Conservation (phyloP, 2,329 filamentous ascomycete species). For the Colletotrichum liriopes region DNA sequence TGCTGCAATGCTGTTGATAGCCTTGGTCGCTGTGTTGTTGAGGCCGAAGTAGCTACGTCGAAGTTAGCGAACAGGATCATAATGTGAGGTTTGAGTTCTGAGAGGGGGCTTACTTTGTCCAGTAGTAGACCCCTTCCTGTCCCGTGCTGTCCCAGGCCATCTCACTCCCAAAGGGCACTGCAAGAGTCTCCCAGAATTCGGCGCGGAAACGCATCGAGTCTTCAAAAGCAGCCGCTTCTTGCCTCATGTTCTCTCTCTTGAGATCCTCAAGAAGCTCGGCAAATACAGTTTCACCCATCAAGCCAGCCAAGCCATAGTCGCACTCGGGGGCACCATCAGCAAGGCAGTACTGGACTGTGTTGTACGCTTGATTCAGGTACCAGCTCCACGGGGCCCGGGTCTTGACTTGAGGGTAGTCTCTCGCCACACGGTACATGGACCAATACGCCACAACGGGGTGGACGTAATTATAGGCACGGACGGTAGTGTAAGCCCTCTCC, state of each 20-base stretch:
- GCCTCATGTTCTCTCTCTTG: constrained; percentile 57
- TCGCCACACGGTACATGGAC: constrained; percentile 69
- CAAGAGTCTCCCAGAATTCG: constrained; percentile 63
- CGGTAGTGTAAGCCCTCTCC: constrained; percentile 59
- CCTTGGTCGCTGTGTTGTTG: constrained; percentile 61
- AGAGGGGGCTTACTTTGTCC: constrained; percentile 59
- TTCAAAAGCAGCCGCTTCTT: constrained; percentile 54
- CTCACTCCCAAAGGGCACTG: constrained; percentile 72
- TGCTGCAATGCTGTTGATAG: constrained; percentile 67
- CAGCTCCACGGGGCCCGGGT: constrained; percentile 59
- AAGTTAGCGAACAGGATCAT: neutral
- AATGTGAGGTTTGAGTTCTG: neutral
- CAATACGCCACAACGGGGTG: constrained; percentile 71
- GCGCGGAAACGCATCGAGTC: constrained; percentile 65
- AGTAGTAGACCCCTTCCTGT: constrained; percentile 74
- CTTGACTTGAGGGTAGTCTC: constrained; percentile 61
- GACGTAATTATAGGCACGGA: constrained; percentile 73
- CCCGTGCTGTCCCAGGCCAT: constrained; percentile 76
- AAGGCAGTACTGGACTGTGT: constrained; percentile 61
- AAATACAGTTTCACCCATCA: constrained; percentile 75
- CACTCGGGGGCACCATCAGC: constrained; percentile 53
- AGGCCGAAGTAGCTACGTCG: constrained; percentile 63
- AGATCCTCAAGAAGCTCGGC: constrained; percentile 68
- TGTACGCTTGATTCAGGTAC: constrained; percentile 70
- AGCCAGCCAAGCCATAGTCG: constrained; percentile 61